Conservation (phyloP, 495 filamentous ascomycete species). For the Penicillium paradoxum region DNA sequence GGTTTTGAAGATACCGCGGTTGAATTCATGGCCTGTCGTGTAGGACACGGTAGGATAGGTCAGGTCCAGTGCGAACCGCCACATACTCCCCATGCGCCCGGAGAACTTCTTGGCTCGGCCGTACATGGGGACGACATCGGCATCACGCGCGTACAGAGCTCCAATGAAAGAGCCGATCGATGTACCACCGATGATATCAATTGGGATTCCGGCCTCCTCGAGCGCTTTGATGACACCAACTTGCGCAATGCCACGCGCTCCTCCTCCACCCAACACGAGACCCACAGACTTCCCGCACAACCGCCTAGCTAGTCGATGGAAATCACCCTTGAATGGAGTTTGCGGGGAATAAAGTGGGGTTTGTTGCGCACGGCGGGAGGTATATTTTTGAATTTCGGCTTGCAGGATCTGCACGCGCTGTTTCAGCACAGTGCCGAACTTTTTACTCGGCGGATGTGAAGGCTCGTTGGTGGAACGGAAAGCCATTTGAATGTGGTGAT, state of each 20-base stretch:
- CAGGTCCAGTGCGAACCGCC: slow-evolving; percentile 91
- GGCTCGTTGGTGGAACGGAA: slow-evolving; percentile 75
- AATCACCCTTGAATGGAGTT: slow-evolving; percentile 91
- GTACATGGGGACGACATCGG: slow-evolving; percentile 95
- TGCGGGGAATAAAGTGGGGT: slow-evolving; percentile 87
- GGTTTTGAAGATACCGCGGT: slow-evolving; percentile 97
- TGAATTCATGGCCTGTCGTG: slow-evolving; percentile 98
- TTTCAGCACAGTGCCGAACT: slow-evolving; percentile 80
- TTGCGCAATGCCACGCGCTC: slow-evolving; percentile 85
- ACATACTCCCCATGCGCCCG: slow-evolving; percentile 94
- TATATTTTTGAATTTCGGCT: slow-evolving; percentile 97
- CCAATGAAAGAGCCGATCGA: slow-evolving; percentile 98
- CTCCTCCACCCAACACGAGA: slow-evolving; percentile 88
- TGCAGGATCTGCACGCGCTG: slow-evolving; percentile 91
- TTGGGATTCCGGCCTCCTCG: slow-evolving; percentile 93
- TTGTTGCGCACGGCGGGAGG: slow-evolving; percentile 76
- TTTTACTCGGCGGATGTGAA: slow-evolving; percentile 68
- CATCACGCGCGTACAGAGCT: slow-evolving; percentile 90
- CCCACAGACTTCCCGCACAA: slow-evolving; percentile 94
- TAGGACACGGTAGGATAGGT: slow-evolving; percentile 95
- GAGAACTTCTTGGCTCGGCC: slow-evolving; percentile 95
- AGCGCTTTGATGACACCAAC: slow-evolving; percentile 91
- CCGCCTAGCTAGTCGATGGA: slow-evolving; percentile 85
- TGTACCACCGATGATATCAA: slow-evolving; percentile 93
- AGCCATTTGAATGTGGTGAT: slow-evolving; percentile 96